Evolutionary conservation across 192 early-diverging fungal genomes (phyloP).

Genomic region (Chytriomyces hyalinus): DNA sequence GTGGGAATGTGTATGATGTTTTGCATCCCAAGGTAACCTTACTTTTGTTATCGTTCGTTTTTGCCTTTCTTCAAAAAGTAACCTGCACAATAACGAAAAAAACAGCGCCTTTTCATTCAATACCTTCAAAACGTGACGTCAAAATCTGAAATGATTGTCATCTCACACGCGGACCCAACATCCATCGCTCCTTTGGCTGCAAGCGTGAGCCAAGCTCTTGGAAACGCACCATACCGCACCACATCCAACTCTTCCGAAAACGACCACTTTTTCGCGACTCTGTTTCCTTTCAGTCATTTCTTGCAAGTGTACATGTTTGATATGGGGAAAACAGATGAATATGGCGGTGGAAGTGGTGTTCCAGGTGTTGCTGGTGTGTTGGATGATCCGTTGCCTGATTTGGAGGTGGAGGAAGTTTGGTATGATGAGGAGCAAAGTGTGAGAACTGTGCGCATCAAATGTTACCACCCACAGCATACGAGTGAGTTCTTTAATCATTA

Average conservation of each 20-base stretch:
- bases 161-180: constrained; percentile 68
- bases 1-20: constrained; percentile 56
- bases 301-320: constrained; percentile 61
- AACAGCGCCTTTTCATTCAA: constrained; percentile 53
- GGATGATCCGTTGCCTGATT: constrained; percentile 21
- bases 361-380: not conserved
- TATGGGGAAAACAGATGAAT: constrained; percentile 33
- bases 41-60: not conserved
- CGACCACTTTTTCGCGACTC: constrained; percentile 59
- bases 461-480: constrained; percentile 51
- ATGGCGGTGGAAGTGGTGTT: constrained; percentile 42
- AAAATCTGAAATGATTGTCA: constrained; percentile 55
- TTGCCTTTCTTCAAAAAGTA: not conserved
- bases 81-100: too few relatives aligned
- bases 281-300: constrained; percentile 72
- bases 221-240: constrained; percentile 33
- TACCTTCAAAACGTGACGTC: constrained; percentile 69
- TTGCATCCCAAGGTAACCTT: constrained; percentile 67
- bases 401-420: constrained; percentile 25
- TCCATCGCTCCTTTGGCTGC: constrained; percentile 51
- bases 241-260: constrained; percentile 35
- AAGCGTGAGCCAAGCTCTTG: constrained; percentile 48
- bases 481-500: not conserved
- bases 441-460: constrained; percentile 4
- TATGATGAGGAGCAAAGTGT: not conserved